Conservation (phyloP, 805 yeast genomes). For the Barnettozyma botsteinii region DNA sequence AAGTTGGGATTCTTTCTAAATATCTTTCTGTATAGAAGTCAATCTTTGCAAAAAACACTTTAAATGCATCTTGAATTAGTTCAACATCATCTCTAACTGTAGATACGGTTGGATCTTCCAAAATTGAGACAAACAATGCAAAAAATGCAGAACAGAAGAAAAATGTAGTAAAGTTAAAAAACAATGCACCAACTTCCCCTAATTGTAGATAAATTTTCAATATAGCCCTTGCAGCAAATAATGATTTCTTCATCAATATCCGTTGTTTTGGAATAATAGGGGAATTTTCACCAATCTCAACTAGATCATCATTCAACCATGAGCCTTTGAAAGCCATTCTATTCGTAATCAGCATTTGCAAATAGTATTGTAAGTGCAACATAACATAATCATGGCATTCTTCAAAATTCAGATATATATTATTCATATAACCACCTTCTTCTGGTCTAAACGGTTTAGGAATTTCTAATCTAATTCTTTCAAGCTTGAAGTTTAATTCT, state of each 20-base stretch:
- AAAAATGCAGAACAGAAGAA: slow-evolving; percentile 23
- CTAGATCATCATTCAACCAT: slow-evolving; percentile 20
- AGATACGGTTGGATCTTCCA: slow-evolving; percentile 19
- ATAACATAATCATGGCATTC: slow-evolving; percentile 8
- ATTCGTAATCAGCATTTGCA: slow-evolving; percentile 19
- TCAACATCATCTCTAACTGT: slow-evolving; percentile 13
- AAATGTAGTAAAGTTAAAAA: slow-evolving; percentile 14
- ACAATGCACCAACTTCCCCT: slow-evolving; percentile 7
- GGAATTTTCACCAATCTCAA: slow-evolving; percentile 4
- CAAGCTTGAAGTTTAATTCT: slow-evolving; percentile 14
- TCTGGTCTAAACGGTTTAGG: slow-evolving; percentile 16
- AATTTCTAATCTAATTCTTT: slow-evolving; percentile 8
- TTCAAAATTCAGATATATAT: neutral
- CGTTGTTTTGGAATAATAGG: slow-evolving; percentile 13
- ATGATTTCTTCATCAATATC: slow-evolving; percentile 15
- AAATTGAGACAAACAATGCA: slow-evolving; percentile 19
- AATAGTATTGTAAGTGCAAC: slow-evolving; percentile 19
- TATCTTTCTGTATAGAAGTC: neutral
- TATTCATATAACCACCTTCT: slow-evolving; percentile 1
- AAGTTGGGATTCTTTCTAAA: slow-evolving; percentile 8
- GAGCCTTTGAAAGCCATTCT: slow-evolving; percentile 25
- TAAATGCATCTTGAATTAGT: slow-evolving; percentile 8
- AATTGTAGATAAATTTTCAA: slow-evolving; percentile 9
- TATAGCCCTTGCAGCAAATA: slow-evolving; percentile 19
- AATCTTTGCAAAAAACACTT: slow-evolving; percentile 9